Percentiles rank a stretch among this genome's conserved stretches.
Conservation (phyloP, 345 rosid genomes). For the Citrus unshiu region DNA sequence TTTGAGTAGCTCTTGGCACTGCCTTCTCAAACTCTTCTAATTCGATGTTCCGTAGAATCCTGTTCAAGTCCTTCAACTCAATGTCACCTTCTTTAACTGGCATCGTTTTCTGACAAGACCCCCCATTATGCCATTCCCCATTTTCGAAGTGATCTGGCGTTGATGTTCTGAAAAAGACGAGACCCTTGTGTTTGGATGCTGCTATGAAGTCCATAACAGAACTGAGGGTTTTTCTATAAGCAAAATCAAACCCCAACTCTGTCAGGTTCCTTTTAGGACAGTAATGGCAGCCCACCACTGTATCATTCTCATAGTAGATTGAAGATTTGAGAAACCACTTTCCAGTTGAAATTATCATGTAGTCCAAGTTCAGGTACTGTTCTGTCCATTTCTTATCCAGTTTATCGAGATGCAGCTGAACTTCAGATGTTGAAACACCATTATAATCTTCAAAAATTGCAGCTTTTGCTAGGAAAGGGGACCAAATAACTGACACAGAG, state of each 20-base stretch:
- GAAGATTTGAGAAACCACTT: conserved; percentile 95
- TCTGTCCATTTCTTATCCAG: conserved; percentile 74
- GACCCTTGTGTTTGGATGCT: conserved; percentile 46
- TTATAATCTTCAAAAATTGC: conserved; percentile 81
- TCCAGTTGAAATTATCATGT: conserved; percentile 78
- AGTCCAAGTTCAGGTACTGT: conserved; percentile 51
- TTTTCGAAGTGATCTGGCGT: conserved; percentile 94
- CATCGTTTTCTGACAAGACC: conserved; percentile 49
- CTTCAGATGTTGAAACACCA: conserved; percentile 78
- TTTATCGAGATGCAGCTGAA: conserved; percentile 72
- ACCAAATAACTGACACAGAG: conserved; percentile 69
- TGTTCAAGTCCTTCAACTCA: conserved; percentile 53
- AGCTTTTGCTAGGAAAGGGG: conserved; percentile 87
- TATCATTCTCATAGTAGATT: conserved; percentile 72
- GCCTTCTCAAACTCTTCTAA: conserved; percentile 56
- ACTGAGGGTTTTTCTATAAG: conserved; percentile 61
- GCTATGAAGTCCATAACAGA: conserved; percentile 60
- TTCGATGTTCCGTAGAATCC: conserved; percentile 58
- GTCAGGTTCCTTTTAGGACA: conserved; percentile 61
- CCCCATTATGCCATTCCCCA: conserved; percentile 93
- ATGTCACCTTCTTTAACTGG: conserved; percentile 73
- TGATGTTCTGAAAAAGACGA: conserved; percentile 66
- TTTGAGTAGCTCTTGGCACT: conserved; percentile 34
- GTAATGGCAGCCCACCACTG: conserved; percentile 66
- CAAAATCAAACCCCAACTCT: conserved; percentile 70